These are phyloP conservation scores for Turritis glabra DNA, from an alignment of 345 rosid species.

Conservation along the genomic window DNA sequence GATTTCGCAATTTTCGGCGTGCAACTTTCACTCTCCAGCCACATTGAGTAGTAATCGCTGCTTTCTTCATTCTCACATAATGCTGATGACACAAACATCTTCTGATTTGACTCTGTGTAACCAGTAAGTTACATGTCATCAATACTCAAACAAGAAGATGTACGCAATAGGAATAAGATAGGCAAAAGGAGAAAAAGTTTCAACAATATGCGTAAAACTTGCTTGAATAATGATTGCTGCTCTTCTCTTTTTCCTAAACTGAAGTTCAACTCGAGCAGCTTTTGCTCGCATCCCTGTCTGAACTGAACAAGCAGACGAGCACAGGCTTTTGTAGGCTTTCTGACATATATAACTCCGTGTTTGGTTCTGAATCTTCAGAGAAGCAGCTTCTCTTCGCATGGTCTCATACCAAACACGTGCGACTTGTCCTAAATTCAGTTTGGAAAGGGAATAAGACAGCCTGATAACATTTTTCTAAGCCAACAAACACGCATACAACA, in stretches of 20 bases:
- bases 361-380: constrained; percentile 64
- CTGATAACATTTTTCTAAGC: constrained; percentile 7
- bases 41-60: constrained; percentile 70
- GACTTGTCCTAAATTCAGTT: constrained; percentile 58
- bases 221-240: constrained; percentile 83
- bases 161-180: constrained; percentile 5
- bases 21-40: constrained; percentile 84
- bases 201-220: constrained; percentile 27
- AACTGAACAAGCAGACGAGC: constrained; percentile 61
- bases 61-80: constrained; percentile 61
- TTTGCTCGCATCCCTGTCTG: constrained; percentile 81
- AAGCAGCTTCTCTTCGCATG: constrained; percentile 80
- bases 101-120: constrained; percentile 68
- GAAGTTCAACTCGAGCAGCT: constrained; percentile 70
- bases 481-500: neutral
- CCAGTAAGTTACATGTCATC: constrained; percentile 18
- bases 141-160: constrained; percentile 19
- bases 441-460: constrained; percentile 7
- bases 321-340: constrained; percentile 56
- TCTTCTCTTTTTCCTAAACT: constrained; percentile 59
- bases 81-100: constrained; percentile 50
- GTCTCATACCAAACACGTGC: constrained; percentile 59
- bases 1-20: constrained; percentile 68
- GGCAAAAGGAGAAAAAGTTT: constrained; percentile 13
- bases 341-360: constrained; percentile 65